phyloP scores from a whole-genome alignment of 2,329 filamentous ascomycete species.

The Apiospora malaysiana region DNA sequence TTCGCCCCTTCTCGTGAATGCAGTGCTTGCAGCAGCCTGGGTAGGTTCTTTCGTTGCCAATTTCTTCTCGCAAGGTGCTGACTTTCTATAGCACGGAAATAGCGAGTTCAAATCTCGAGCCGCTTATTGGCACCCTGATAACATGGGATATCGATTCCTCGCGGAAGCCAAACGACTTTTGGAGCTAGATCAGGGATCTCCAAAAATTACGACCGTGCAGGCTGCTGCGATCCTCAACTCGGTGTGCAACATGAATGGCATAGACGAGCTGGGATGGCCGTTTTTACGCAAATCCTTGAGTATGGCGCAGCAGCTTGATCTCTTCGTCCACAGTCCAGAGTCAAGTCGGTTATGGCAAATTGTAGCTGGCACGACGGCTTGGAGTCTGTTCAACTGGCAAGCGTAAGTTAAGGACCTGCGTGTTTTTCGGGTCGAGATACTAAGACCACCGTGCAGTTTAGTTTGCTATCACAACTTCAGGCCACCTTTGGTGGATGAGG shows the following conservation, averaged over 20 bases:
- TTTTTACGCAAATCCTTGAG: slow-evolving; percentile 31
- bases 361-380: slow-evolving; percentile 39
- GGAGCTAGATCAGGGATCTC: slow-evolving; percentile 39
- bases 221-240: slow-evolving; percentile 41
- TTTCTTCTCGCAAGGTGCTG: slow-evolving; percentile 8
- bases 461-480: slow-evolving; percentile 33
- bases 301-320: slow-evolving; percentile 32
- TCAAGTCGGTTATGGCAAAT: slow-evolving; percentile 28
- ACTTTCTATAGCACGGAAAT: slow-evolving; percentile 38
- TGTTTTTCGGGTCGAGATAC: slow-evolving; percentile 1
- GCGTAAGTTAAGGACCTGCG: slow-evolving; percentile 28
- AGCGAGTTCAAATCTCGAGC: slow-evolving; percentile 35
- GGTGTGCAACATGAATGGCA: slow-evolving; percentile 36
- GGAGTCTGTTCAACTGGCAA: slow-evolving; percentile 45
- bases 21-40: slow-evolving; percentile 36
- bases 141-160: slow-evolving; percentile 42
- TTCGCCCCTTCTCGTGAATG: slow-evolving; percentile 27
- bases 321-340: slow-evolving; percentile 31
- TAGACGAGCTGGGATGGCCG: slow-evolving; percentile 34
- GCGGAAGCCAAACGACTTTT: slow-evolving; percentile 47
- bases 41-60: slow-evolving; percentile 29
- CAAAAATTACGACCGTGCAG: slow-evolving; percentile 43
- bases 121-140: slow-evolving; percentile 45
- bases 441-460: slow-evolving; percentile 27
- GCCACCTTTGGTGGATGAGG: slow-evolving; percentile 36